Evolutionary conservation across 2,329 filamentous ascomycete species (phyloP).

Genomic region (Didymella arachidicola): DNA sequence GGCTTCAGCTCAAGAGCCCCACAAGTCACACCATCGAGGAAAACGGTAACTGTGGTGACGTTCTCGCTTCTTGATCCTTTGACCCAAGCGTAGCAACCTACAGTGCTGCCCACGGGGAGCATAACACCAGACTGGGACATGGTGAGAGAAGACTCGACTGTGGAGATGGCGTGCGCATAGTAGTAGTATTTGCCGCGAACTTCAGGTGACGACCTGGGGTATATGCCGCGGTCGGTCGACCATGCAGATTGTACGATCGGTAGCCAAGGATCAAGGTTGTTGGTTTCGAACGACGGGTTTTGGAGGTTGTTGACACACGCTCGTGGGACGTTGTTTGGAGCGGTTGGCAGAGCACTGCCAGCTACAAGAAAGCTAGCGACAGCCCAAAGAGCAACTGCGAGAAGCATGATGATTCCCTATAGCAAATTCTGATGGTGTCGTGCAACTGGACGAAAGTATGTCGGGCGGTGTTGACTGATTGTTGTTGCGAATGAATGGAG

Average conservation of each 20-base stretch:
- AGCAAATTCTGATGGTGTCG: background rate
- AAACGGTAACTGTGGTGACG: constrained; percentile 2
- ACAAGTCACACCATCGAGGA: constrained; percentile 13
- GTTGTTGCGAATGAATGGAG: background rate
- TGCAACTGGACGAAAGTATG: background rate
- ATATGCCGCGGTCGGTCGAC: constrained; percentile 5
- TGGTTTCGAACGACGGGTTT: constrained; percentile 16
- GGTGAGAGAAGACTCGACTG: constrained; percentile 2
- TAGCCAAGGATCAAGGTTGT: constrained; percentile 8
- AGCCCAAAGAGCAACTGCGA: background rate
- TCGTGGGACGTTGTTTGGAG: background rate
- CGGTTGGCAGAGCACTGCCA: background rate
- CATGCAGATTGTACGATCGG: constrained; percentile 9
- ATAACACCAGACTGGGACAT: constrained; percentile 6
- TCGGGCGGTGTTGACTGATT: background rate
- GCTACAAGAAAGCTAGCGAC: background rate
- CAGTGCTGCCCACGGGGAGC: background rate
- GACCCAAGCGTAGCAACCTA: constrained; percentile 13
- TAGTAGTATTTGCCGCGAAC: constrained; percentile 1
- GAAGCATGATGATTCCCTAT: background rate
- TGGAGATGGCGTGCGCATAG: constrained; percentile 7
- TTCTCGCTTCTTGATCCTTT: background rate
- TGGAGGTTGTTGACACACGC: constrained; percentile 6
- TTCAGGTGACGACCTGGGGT: background rate
- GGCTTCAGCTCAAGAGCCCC: background rate